These are phyloP conservation scores for Nadsonia commutata DNA, from an alignment of 1,139 yeast species.

Conservation along the genomic window DNA sequence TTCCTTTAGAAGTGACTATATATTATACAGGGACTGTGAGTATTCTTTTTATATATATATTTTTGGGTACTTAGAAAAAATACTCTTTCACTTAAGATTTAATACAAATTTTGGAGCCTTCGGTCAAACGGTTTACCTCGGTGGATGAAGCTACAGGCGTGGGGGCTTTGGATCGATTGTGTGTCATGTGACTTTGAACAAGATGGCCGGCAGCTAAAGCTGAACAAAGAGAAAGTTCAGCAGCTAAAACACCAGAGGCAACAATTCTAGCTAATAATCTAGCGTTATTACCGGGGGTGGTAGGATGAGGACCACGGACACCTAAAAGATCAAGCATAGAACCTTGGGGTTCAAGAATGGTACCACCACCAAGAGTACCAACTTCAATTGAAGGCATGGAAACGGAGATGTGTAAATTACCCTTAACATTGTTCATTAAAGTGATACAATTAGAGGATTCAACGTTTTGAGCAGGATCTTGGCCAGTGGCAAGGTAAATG, in stretches of 20 bases:
- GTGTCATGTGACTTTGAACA: slow-evolving; percentile 95
- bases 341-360: slow-evolving; percentile 91
- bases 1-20: too few species aligned
- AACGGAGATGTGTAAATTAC: slow-evolving; percentile 79
- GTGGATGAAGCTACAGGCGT: slow-evolving; percentile 22
- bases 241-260: slow-evolving; percentile 92
- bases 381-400: slow-evolving; percentile 99
- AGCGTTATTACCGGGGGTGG: slow-evolving; percentile 88
- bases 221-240: slow-evolving; percentile 84
- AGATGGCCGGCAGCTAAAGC: slow-evolving; percentile 98
- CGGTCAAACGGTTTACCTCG: slow-evolving; percentile 43
- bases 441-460: slow-evolving; percentile 97
- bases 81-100: slow-evolving; percentile 24
- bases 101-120: slow-evolving; percentile 62
- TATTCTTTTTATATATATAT: too few species aligned
- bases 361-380: slow-evolving; percentile 99
- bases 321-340: slow-evolving; percentile 92
- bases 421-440: slow-evolving; percentile 69
- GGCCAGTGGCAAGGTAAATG: slow-evolving; percentile 87
- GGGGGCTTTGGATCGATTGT: slow-evolving; percentile 54
- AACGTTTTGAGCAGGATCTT: slow-evolving; percentile 97
- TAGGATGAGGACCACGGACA: slow-evolving; percentile 90
- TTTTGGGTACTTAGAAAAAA: too few species aligned
- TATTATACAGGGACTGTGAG: too few species aligned
- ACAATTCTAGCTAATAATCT: slow-evolving; percentile 89